Percentiles rank a stretch among this genome's conserved stretches.
These are phyloP conservation scores for Aegle marmelos DNA, from an alignment of 345 rosid genomes.

Conservation along the genomic window DNA sequence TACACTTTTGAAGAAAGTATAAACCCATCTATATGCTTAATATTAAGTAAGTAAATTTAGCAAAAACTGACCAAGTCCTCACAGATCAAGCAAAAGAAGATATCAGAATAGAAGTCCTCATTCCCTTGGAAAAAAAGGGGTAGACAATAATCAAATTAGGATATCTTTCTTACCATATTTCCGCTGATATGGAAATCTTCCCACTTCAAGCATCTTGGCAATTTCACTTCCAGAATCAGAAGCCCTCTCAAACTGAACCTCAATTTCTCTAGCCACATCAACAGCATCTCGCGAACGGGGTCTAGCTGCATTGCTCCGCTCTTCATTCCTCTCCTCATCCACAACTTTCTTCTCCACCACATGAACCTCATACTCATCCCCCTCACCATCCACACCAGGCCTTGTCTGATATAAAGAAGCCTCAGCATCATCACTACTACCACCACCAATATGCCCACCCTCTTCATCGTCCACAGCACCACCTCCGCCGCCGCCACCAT, in stretches of 20 bases:
- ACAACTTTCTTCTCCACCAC: conserved; percentile 88
- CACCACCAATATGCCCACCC: conserved; percentile 17
- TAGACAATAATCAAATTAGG: not conserved
- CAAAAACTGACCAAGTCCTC: not conserved
- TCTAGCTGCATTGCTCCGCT: conserved; percentile 30
- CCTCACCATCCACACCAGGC: conserved; percentile 45
- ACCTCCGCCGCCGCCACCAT: conserved; percentile 30
- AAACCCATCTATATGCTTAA: not conserved
- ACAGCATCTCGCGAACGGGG: conserved; percentile 43
- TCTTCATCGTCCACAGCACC: conserved; percentile 21
- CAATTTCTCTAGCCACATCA: conserved; percentile 68
- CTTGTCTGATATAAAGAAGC: conserved; percentile 42
- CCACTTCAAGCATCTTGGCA: conserved; percentile 82
- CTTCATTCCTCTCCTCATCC: conserved; percentile 45
- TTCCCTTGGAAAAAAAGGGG: not conserved
- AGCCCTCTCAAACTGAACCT: conserved; percentile 70
- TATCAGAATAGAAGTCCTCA: not conserved
- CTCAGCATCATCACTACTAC: conserved; percentile 27
- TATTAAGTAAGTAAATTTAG: not conserved
- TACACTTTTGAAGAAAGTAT: not conserved
- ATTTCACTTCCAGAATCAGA: conserved; percentile 80
- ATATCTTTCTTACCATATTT: conserved; percentile 52
- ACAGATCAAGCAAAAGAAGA: conserved; percentile 18
- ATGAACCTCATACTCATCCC: conserved; percentile 63
- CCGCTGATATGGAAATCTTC: conserved; percentile 72